These are phyloP conservation scores for Podospora conica DNA, from an alignment of 495 filamentous ascomycete genomes.

Conservation along the genomic window DNA sequence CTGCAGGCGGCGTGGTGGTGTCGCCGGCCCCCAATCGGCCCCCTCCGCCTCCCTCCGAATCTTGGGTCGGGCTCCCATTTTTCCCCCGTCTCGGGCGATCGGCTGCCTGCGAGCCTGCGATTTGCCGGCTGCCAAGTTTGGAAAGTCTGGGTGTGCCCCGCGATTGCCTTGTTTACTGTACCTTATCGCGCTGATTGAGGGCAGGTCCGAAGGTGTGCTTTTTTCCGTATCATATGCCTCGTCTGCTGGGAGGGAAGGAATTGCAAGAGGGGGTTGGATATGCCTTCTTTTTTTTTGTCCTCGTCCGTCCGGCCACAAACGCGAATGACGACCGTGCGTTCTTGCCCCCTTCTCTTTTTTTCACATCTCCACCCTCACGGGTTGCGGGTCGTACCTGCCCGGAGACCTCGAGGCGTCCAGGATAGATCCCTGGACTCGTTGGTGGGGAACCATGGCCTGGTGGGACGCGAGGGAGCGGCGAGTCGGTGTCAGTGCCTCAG, in stretches of 20 bases:
- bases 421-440: conserved; percentile 1
- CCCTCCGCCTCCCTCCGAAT: not conserved
- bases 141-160: not conserved
- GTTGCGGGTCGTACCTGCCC: not conserved
- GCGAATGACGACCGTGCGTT: not conserved
- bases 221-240: not conserved
- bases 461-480: conserved; percentile 23
- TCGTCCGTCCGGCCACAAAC: not conserved
- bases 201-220: not conserved
- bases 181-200: not conserved
- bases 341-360: not conserved
- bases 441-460: conserved; percentile 23
- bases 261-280: not conserved
- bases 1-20: not conserved
- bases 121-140: not conserved
- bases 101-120: not conserved
- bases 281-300: not conserved
- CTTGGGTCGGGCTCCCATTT: not conserved
- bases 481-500: conserved; percentile 1
- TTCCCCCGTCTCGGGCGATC: not conserved
- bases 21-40: not conserved
- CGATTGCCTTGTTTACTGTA: not conserved
- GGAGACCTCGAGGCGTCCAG: not conserved
- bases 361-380: not conserved
- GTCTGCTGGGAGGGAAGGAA: not conserved